Conservation (phyloP, 305 asterid genomes). For the Fraxinus floribunda region DNA sequence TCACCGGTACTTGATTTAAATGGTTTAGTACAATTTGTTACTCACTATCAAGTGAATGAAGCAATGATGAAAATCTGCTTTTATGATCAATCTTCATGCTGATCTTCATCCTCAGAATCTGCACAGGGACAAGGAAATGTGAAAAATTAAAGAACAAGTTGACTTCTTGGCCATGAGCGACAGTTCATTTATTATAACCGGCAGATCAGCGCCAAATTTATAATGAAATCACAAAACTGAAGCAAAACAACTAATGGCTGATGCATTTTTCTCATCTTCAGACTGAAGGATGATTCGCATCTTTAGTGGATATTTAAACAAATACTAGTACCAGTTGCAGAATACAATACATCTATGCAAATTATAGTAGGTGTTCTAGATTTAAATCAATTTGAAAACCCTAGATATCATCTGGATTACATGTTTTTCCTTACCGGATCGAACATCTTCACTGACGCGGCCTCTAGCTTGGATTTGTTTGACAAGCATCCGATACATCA, state of each 20-base stretch:
- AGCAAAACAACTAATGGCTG: background rate
- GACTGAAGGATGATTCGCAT: background rate
- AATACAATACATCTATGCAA: background rate
- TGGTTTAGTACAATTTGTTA: background rate
- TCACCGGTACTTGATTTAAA: background rate
- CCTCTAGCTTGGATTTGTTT: slow-evolving; percentile 81
- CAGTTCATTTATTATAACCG: background rate
- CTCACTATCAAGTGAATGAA: slow-evolving; percentile 25
- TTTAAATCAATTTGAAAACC: slow-evolving; percentile 1
- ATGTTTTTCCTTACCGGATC: slow-evolving; percentile 63
- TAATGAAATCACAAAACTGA: background rate
- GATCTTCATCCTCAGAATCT: slow-evolving; percentile 84
- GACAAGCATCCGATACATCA: slow-evolving; percentile 85
- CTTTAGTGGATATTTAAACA: background rate
- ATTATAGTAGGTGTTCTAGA: background rate
- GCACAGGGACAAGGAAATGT: slow-evolving; percentile 18
- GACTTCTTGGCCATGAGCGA: background rate
- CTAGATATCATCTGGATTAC: background rate
- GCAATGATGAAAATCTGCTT: slow-evolving; percentile 7
- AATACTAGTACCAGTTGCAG: background rate
- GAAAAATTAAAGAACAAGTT: background rate
- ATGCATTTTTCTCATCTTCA: background rate
- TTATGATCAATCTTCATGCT: slow-evolving; percentile 66
- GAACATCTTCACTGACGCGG: slow-evolving; percentile 77
- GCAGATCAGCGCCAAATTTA: background rate